Conservation (phyloP, 441 rosid species). For the Pelargonium myrrhifolium region DNA sequence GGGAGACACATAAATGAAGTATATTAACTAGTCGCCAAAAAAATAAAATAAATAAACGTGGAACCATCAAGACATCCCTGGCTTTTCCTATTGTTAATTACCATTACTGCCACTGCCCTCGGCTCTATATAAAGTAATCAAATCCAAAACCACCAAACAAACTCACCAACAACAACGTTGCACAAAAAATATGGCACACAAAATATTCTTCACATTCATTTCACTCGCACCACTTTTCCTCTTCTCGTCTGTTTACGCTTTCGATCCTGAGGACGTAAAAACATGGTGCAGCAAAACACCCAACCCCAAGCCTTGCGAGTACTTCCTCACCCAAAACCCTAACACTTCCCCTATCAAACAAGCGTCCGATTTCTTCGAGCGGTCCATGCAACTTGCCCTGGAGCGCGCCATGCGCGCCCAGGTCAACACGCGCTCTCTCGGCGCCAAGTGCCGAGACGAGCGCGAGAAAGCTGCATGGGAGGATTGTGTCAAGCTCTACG, state of each 20-base stretch:
- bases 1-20: no score
- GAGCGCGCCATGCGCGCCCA: slow-evolving; percentile 36
- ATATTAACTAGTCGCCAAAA: no score
- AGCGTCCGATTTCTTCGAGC: slow-evolving; percentile 28
- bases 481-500: slow-evolving; percentile 63
- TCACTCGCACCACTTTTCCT: slow-evolving; percentile 28
- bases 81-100: not conserved
- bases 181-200: slow-evolving; percentile 29
- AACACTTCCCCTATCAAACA: slow-evolving; percentile 23
- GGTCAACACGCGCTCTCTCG: slow-evolving; percentile 32
- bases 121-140: slow-evolving; percentile 28
- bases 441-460: slow-evolving; percentile 32
- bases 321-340: slow-evolving; percentile 35
- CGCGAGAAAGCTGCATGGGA: slow-evolving; percentile 67
- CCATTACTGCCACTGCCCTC: not conserved
- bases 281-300: slow-evolving; percentile 55
- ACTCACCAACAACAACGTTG: slow-evolving; percentile 12
- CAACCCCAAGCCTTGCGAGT: slow-evolving; percentile 53
- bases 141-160: not conserved
- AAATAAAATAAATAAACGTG: no score
- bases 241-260: slow-evolving; percentile 27
- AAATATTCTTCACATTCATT: slow-evolving; percentile 19
- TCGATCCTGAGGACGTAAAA: slow-evolving; percentile 28
- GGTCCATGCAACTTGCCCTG: slow-evolving; percentile 33
- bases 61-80: no score